A percentile compares a stretch with the other conserved stretches of the same genome.
Evolutionary conservation across 306 rosid genomes (phyloP).

Genomic region (Trichosanthes truncata): DNA sequence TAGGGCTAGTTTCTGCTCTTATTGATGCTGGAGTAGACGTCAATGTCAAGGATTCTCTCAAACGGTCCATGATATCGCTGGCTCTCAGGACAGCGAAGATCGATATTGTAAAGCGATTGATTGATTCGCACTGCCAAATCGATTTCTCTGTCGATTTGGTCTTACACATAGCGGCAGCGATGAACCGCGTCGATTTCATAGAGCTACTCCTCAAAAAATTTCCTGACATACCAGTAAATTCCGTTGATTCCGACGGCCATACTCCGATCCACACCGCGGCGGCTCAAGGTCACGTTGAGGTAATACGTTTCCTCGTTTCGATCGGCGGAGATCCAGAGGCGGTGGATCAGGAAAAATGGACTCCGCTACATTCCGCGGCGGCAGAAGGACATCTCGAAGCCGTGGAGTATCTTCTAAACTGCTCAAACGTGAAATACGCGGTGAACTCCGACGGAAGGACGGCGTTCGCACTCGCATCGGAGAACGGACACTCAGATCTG

Average conservation of each 20-base stretch:
- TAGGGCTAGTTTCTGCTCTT: constrained; percentile 27
- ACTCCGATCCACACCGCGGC: constrained; percentile 65
- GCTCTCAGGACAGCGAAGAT: constrained; percentile 34
- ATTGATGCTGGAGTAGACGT: constrained; percentile 55
- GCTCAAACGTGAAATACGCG: constrained; percentile 43
- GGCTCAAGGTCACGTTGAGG: constrained; percentile 33
- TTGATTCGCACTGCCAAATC: constrained; percentile 31
- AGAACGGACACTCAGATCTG: constrained; percentile 35
- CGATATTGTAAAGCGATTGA: constrained; percentile 35
- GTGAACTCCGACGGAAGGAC: constrained; percentile 42
- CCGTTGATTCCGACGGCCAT: constrained; percentile 26
- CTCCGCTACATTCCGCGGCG: constrained; percentile 67
- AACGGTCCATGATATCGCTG: constrained; percentile 26
- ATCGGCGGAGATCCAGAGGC: constrained; percentile 41
- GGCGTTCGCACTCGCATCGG: constrained; percentile 45
- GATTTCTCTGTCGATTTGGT: constrained; percentile 23
- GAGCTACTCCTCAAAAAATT: constrained; percentile 24
- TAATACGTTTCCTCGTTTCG: constrained; percentile 31
- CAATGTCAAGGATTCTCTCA: constrained; percentile 22
- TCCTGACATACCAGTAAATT: constrained; percentile 25
- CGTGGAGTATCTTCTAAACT: constrained; percentile 35
- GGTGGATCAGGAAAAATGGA: constrained; percentile 37
- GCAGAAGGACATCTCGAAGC: constrained; percentile 41
- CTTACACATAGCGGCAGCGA: constrained; percentile 45
- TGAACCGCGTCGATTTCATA: constrained; percentile 45